Percentiles rank a stretch among this genome's conserved stretches.
Evolutionary conservation across 345 rosid genomes (phyloP).

Genomic region (Noccaea bulbosa): DNA sequence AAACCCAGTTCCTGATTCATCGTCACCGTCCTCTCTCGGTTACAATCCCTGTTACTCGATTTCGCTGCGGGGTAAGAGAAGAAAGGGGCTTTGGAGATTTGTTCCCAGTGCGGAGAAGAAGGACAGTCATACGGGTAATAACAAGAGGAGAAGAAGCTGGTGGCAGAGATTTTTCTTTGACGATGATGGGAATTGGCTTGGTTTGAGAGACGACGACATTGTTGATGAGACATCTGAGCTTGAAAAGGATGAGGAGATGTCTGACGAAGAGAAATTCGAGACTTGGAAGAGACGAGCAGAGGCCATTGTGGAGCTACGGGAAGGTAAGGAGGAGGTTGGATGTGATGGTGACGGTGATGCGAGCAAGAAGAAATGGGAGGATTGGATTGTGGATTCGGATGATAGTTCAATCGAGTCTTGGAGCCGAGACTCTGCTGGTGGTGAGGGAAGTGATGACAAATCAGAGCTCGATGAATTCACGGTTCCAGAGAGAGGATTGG

Average conservation of each 20-base stretch:
- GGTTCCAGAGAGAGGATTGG: conserved; percentile 67
- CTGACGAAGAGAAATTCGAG: conserved; percentile 72
- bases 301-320: conserved; percentile 88
- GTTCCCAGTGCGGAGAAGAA: conserved; percentile 52
- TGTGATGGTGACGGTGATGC: conserved; percentile 52
- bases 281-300: conserved; percentile 94
- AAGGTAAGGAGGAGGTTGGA: conserved; percentile 62
- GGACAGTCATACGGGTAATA: conserved; percentile 39
- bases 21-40: conserved; percentile 11
- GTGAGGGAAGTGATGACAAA: conserved; percentile 36
- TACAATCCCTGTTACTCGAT: conserved; percentile 36
- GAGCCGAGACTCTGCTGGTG: conserved; percentile 48
- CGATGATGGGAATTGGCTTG: conserved; percentile 90
- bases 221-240: conserved; percentile 47
- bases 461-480: conserved; percentile 42
- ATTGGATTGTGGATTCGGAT: conserved; percentile 75
- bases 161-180: conserved; percentile 82
- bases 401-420: conserved; percentile 51
- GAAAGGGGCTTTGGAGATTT: conserved; percentile 49
- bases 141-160: conserved; percentile 63
- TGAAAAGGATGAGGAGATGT: conserved; percentile 49
- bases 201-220: conserved; percentile 68
- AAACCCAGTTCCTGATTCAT: conserved; percentile 27
- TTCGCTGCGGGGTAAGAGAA: conserved; percentile 40
- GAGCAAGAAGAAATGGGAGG: conserved; percentile 89